These are phyloP conservation scores for Boletus insuetus DNA, from an alignment of 768 basidiomycete genomes.

Conservation along the genomic window DNA sequence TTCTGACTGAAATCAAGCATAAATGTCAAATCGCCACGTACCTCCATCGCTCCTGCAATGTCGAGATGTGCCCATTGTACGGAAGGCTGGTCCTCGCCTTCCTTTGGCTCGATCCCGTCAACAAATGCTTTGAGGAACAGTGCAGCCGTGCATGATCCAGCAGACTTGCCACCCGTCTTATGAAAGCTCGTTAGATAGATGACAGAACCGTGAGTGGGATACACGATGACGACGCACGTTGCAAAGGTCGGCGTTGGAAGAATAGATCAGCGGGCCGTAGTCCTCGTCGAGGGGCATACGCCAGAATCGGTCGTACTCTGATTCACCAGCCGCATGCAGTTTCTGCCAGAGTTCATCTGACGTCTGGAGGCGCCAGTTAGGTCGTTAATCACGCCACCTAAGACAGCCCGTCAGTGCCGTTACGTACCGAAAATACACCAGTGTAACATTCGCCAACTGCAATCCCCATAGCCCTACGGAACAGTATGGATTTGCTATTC, in stretches of 20 bases:
- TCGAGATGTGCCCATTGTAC: conserved; percentile 88
- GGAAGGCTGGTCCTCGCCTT: conserved; percentile 47
- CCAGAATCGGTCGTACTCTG: conserved; percentile 84
- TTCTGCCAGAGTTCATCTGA: conserved; percentile 74
- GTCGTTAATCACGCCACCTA: not conserved
- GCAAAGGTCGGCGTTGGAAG: conserved; percentile 78
- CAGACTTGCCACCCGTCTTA: conserved; percentile 70
- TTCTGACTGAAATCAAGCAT: not conserved
- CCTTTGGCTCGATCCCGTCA: conserved; percentile 64
- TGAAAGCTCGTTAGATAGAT: conserved; percentile 1
- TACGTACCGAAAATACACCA: conserved; percentile 72
- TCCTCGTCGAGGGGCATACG: conserved; percentile 86
- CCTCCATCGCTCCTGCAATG: conserved; percentile 78
- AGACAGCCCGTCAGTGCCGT: not conserved
- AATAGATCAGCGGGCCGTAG: conserved; percentile 72
- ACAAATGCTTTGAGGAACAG: conserved; percentile 85
- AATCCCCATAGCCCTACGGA: conserved; percentile 59
- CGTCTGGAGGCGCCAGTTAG: conserved; percentile 38
- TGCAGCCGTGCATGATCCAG: conserved; percentile 77
- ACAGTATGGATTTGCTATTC: not conserved
- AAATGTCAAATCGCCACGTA: conserved; percentile 28
- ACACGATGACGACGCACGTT: conserved; percentile 37
- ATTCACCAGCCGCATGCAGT: conserved; percentile 66
- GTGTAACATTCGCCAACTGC: conserved; percentile 76
- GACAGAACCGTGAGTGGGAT: not conserved